Evolutionary conservation across 352 stramenopile genomes (phyloP).

Genomic region (Phytophthora sp.): DNA sequence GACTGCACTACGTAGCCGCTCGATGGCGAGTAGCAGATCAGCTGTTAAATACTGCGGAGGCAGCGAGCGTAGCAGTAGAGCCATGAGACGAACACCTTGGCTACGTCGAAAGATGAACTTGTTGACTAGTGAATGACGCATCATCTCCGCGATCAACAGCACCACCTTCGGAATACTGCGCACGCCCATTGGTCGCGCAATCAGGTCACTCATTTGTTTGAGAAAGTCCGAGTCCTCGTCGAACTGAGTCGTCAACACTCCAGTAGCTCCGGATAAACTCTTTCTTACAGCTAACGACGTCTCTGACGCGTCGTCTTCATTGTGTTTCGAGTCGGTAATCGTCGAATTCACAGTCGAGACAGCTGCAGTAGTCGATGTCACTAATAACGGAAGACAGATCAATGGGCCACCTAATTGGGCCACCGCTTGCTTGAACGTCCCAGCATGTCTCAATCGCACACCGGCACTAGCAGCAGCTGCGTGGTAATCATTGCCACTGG

Average conservation of each 20-base stretch:
- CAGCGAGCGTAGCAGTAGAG: constrained; percentile 71
- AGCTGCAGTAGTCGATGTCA: constrained; percentile 51
- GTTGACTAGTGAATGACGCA: constrained; percentile 87
- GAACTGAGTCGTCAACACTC: constrained; percentile 60
- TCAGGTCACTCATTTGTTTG: constrained; percentile 74
- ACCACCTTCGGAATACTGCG: constrained; percentile 79
- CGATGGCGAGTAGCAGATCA: constrained; percentile 73
- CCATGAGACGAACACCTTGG: constrained; percentile 75
- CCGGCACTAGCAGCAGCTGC: constrained; percentile 59
- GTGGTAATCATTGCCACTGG: constrained; percentile 73
- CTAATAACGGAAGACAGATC: constrained; percentile 68
- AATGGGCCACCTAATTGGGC: constrained; percentile 69
- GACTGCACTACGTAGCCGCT: constrained; percentile 74
- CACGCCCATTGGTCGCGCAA: constrained; percentile 72
- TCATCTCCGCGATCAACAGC: constrained; percentile 81
- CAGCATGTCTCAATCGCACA: constrained; percentile 65
- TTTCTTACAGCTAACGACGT: constrained; percentile 4
- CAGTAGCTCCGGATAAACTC: constrained; percentile 19
- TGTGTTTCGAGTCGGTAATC: constrained; percentile 12
- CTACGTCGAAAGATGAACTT: constrained; percentile 87
- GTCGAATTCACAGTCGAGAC: constrained; percentile 37
- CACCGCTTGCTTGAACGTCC: constrained; percentile 75
- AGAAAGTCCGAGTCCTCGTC: constrained; percentile 80
- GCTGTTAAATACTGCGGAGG: constrained; percentile 69
- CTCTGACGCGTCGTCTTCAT: constrained; percentile 11